Percentiles rank a stretch among this genome's conserved stretches.
phyloP scores from a whole-genome alignment of 306 rosid species.

The Ziziphus jujuba region DNA sequence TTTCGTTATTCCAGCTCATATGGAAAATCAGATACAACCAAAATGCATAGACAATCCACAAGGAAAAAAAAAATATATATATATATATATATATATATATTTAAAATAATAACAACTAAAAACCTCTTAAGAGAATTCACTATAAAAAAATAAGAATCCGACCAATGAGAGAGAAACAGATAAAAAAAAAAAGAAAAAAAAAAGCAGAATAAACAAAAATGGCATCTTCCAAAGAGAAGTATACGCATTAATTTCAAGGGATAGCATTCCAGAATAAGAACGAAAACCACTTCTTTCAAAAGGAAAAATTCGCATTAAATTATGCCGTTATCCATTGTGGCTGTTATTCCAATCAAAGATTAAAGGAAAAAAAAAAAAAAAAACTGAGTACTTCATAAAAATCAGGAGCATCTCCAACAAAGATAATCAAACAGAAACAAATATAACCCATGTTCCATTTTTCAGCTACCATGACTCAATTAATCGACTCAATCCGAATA shows the following conservation, averaged over 20 bases:
- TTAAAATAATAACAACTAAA: background rate
- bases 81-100: constrained; percentile 5
- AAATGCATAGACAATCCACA: background rate
- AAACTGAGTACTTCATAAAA: constrained; percentile 7
- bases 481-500: constrained; percentile 19
- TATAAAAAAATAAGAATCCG: constrained; percentile 11
- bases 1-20: background rate
- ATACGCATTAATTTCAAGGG: constrained; percentile 31
- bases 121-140: constrained; percentile 2
- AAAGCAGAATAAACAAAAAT: constrained; percentile 18
- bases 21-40: constrained; percentile 6
- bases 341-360: constrained; percentile 1
- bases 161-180: background rate
- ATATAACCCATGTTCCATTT: constrained; percentile 12
- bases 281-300: constrained; percentile 21
- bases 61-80: background rate
- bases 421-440: constrained; percentile 7
- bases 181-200: too few species aligned
- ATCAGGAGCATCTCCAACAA: constrained; percentile 13
- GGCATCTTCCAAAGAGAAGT: constrained; percentile 31
- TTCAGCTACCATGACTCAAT: constrained; percentile 17
- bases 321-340: constrained; percentile 31
- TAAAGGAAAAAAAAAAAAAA: constrained; percentile 16
- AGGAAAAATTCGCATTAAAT: constrained; percentile 22
- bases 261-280: constrained; percentile 27